Evolutionary conservation across 2,329 filamentous ascomycete species (phyloP), one percentile per base, ranked within the genome.

Genomic region (Helicocarpus griseus): DNA sequence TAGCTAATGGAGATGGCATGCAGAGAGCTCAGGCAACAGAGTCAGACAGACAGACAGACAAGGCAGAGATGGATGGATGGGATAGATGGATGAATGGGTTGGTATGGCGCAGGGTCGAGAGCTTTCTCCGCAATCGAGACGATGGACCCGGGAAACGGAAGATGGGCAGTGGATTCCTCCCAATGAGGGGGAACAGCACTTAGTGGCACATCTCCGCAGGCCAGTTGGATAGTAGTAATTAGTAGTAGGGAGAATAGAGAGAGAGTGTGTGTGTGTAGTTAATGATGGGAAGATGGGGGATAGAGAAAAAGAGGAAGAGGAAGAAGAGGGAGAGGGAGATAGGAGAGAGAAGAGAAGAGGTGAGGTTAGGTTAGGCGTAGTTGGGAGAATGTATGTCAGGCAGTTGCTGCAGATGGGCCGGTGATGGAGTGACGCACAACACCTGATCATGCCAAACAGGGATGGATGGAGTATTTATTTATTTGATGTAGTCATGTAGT

Each of bases 351-450:
- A 7, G 29, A 14, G 29, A 14, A 35, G 31, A 35, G 31, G 31
- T 11, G 31, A 35, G 31, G 31, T n/a, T n/a, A n/a, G n/a, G n/a
- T n/a, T n/a, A n/a, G n/a, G n/a, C n/a, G n/a, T n/a, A n/a, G n/a
- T n/a, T n/a, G n/a, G n/a, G n/a, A n/a, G n/a, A n/a, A n/a, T n/a
- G n/a, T n/a, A n/a, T n/a, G n/a, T n/a, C n/a, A n/a, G n/a, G n/a
- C n/a, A n/a, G n/a, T n/a, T n/a, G n/a, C n/a, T n/a, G n/a, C n/a
- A n/a, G n/a, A n/a, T n/a, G n/a, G n/a, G n/a, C n/a, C n/a, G n/a
- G n/a, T n/a, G n/a, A n/a, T n/a, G n/a, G n/a, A 11, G 43, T 45
- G 43, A 46, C 43, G 43, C 43, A 46, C 43, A n/a, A 46, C 43
- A 46, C 26, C 43, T 46, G 43, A 46, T n/a, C n/a, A n/a, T n/a